A percentile compares a stretch with the other conserved stretches of the same genome.
Conservation (phyloP, 345 rosid genomes). For the Kernera saxatilis region DNA sequence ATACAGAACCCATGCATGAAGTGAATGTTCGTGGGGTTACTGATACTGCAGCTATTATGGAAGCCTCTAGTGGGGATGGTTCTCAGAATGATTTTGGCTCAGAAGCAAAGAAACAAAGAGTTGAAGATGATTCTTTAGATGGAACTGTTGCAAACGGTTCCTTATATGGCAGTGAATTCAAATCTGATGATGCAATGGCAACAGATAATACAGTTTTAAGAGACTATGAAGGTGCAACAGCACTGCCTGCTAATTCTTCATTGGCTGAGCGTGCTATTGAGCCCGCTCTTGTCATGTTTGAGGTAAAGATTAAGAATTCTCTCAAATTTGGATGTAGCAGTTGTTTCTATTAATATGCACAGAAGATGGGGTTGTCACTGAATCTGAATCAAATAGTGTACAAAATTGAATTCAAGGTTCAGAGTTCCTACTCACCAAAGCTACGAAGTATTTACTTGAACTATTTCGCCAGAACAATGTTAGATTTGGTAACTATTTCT, state of each 20-base stretch:
- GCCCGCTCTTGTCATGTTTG: constrained; percentile 95
- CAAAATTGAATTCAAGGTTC: neutral
- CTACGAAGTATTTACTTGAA: neutral
- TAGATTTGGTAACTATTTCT: constrained; percentile 7
- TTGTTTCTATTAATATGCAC: neutral
- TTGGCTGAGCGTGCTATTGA: constrained; percentile 78
- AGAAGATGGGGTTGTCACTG: constrained; percentile 7
- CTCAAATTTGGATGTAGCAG: constrained; percentile 3
- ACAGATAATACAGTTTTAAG: constrained; percentile 40
- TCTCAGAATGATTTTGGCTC: constrained; percentile 47
- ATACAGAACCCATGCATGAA: constrained; percentile 45
- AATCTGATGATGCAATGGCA: constrained; percentile 43
- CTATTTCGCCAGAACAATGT: constrained; percentile 8
- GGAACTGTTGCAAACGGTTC: constrained; percentile 40
- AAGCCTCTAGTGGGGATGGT: constrained; percentile 44
- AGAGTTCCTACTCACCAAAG: constrained; percentile 7
- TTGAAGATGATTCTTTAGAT: constrained; percentile 50
- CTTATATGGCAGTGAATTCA: constrained; percentile 40
- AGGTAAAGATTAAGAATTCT: constrained; percentile 43
- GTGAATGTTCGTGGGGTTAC: constrained; percentile 41
- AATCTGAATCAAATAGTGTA: neutral
- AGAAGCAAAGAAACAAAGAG: constrained; percentile 58
- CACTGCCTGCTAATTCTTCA: constrained; percentile 57
- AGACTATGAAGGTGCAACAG: constrained; percentile 43
- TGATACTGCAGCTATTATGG: constrained; percentile 51